These are phyloP conservation scores for Apiotrichum gamsii DNA, from an alignment of 1,284 basidiomycete genomes.

Conservation along the genomic window DNA sequence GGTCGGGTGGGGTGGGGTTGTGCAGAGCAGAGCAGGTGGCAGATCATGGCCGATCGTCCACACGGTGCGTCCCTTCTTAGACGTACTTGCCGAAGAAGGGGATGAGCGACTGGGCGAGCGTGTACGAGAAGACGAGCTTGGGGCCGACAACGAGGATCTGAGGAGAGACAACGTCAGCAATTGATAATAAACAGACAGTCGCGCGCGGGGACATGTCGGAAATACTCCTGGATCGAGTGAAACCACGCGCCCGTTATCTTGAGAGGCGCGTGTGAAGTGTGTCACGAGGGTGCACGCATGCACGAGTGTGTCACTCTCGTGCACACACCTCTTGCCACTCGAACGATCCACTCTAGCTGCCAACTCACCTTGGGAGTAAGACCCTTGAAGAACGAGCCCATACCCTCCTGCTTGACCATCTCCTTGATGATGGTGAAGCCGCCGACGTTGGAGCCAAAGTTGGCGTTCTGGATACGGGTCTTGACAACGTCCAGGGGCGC, in stretches of 20 bases:
- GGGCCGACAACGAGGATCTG: constrained; percentile 94
- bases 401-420: constrained; percentile 79
- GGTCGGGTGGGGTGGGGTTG: constrained; percentile 4
- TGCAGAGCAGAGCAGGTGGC: constrained; percentile 2
- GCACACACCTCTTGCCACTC: no score
- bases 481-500: constrained; percentile 95
- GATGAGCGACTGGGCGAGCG: constrained; percentile 91
- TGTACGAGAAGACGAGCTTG: constrained; percentile 97
- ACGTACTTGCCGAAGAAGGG: constrained; percentile 84
- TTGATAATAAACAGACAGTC: no score
- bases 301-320: no score
- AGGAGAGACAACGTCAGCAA: constrained; percentile 3
- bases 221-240: no score
- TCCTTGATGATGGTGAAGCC: constrained; percentile 84
- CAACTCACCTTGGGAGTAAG: constrained; percentile 82
- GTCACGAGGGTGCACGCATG: no score
- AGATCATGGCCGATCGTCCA: no score
- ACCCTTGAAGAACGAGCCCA: constrained; percentile 90
- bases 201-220: no score
- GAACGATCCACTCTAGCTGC: no score
- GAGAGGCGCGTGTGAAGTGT: no score
- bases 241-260: no score
- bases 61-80: constrained; percentile 5
- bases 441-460: constrained; percentile 82
- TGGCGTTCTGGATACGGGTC: constrained; percentile 95